These are phyloP conservation scores for Penstemon eatonii DNA, from an alignment of 257 asterid species.

Conservation along the genomic window DNA sequence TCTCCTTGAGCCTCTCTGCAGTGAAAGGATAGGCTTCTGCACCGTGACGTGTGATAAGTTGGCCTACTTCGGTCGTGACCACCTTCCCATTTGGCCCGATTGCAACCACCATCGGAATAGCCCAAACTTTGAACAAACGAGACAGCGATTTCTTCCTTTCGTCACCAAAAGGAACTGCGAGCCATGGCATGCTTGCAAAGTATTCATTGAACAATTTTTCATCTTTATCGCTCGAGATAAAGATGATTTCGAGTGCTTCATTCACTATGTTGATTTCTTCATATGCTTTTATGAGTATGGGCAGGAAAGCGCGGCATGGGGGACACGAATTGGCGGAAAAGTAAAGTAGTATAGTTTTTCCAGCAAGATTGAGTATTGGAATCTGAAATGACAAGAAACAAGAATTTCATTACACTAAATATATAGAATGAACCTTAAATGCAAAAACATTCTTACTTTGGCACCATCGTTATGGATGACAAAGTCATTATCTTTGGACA, in stretches of 20 bases:
- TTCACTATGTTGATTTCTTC: conserved; percentile 50
- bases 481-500: conserved; percentile 54
- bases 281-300: conserved; percentile 54
- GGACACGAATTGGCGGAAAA: conserved; percentile 88
- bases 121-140: conserved; percentile 56
- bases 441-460: conserved; percentile 47
- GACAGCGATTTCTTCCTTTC: conserved; percentile 48
- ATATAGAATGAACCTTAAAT: too few species aligned
- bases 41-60: conserved; percentile 53
- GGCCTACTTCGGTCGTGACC: conserved; percentile 55
- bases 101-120: conserved; percentile 77
- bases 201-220: conserved; percentile 60
- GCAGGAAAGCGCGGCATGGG: conserved; percentile 82
- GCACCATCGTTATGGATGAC: conserved; percentile 69
- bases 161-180: conserved; percentile 71
- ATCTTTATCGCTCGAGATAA: conserved; percentile 73
- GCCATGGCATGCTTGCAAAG: conserved; percentile 80
- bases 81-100: conserved; percentile 73
- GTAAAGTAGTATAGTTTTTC: conserved; percentile 65
- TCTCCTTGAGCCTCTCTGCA: conserved; percentile 61
- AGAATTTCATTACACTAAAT: too few species aligned
- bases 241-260: conserved; percentile 53
- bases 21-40: conserved; percentile 83
- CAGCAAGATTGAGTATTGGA: conserved; percentile 66
- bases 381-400: conserved; percentile 37